These are phyloP conservation scores for Pythium coloratum DNA, from an alignment of 352 stramenopile genomes.

Conservation along the genomic window DNA sequence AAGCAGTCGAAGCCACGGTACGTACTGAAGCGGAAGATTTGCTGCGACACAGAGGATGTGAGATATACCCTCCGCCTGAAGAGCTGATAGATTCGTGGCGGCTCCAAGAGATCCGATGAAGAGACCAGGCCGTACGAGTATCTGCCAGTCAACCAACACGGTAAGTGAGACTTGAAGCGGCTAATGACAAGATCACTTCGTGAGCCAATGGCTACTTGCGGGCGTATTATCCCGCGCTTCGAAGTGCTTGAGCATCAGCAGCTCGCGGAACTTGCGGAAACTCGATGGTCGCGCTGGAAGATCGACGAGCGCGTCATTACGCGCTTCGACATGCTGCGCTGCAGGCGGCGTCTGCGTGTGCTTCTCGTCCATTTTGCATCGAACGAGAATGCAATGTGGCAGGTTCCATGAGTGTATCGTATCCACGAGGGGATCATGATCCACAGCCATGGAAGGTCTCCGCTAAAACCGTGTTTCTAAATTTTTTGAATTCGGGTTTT, in stretches of 20 bases:
- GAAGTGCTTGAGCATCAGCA: slow-evolving; percentile 57
- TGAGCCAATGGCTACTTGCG: slow-evolving; percentile 19
- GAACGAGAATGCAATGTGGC: background rate
- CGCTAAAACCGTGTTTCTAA: background rate
- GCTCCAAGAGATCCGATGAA: slow-evolving; percentile 74
- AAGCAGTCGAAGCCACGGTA: background rate
- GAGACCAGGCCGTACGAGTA: slow-evolving; percentile 39
- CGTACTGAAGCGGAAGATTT: slow-evolving; percentile 43
- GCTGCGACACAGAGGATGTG: slow-evolving; percentile 62
- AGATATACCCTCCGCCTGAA: slow-evolving; percentile 44
- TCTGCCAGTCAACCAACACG: slow-evolving; percentile 8
- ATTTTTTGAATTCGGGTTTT: background rate
- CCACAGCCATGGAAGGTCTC: background rate
- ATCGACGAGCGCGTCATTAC: too few species aligned
- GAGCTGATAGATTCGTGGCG: slow-evolving; percentile 45
- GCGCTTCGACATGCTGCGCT: background rate
- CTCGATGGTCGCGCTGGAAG: background rate
- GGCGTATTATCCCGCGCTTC: slow-evolving; percentile 42
- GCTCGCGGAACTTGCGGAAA: slow-evolving; percentile 64
- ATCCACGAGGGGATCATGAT: background rate
- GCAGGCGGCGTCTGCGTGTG: too few species aligned
- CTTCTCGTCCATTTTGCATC: background rate
- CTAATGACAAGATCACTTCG: too few species aligned
- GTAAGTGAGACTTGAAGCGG: too few species aligned
- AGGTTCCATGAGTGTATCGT: background rate